Conservation (phyloP, 768 basidiomycete genomes). For the Cyathus striatus region DNA sequence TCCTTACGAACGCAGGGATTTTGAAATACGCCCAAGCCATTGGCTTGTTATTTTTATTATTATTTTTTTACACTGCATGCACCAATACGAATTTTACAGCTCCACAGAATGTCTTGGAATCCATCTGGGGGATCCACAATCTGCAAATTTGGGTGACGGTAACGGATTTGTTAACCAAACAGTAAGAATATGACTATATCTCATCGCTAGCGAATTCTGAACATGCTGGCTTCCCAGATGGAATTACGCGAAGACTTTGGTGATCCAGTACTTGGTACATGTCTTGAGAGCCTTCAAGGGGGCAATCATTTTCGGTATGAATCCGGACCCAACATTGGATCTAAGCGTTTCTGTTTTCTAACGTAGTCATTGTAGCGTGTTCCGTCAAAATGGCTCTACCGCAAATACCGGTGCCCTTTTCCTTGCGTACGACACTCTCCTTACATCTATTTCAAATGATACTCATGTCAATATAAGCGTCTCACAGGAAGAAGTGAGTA, state of each 20-base stretch:
- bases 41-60: constrained; percentile 49
- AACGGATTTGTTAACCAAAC: constrained; percentile 50
- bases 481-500: constrained; percentile 28
- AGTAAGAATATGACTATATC: constrained; percentile 43
- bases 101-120: constrained; percentile 71
- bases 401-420: constrained; percentile 4
- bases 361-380: constrained; percentile 32
- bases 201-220: no score
- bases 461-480: constrained; percentile 14
- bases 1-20: constrained; percentile 52
- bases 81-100: no score
- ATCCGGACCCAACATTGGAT: no score
- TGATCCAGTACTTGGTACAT: constrained; percentile 59
- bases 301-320: constrained; percentile 78
- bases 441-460: not conserved
- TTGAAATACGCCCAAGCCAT: constrained; percentile 57
- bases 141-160: constrained; percentile 78
- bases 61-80: constrained; percentile 8
- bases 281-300: constrained; percentile 71
- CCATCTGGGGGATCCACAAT: constrained; percentile 59
- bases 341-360: constrained; percentile 3
- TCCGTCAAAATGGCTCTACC: constrained; percentile 49
- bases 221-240: no score
- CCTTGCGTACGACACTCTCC: constrained; percentile 20
- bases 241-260: constrained; percentile 77